Evolutionary conservation across 352 stramenopile species (phyloP), one percentile per base, ranked within the genome.

Genomic region (Achlya hypogyna): DNA sequence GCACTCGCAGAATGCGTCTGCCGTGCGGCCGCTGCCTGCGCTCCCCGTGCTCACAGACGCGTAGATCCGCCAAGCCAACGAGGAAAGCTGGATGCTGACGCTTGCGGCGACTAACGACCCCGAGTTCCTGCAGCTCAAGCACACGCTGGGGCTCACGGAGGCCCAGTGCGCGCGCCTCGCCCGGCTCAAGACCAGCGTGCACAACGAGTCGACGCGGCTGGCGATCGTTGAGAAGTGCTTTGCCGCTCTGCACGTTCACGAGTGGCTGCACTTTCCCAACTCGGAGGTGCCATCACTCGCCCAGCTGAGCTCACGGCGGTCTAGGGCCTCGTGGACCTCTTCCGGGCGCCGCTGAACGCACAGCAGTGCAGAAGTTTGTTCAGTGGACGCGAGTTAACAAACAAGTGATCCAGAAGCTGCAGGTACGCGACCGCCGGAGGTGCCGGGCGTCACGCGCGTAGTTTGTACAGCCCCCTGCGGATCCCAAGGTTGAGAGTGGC

Each of bases 171-270:
- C 75, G 34, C 77, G 75, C 18, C 70, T 95, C 16, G 72, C 79
- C 22, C 76, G 66, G 34, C 62, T 92, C 53, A 71, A 72, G 14
- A 53, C 70, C 5, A 64, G 75, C 23, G 77, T 84, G 3, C 82
- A 75, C 20, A 77, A 92, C 35, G 86, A 95, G 71, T 72, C 81
- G 31, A 75, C 74, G 20, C 88, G 92, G 60, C 74, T 95, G 6
- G 82, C 90, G 28, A 85, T 78, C 1, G 92, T 95, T 54, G 75
- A 75, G n/a, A 95, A 95, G 62, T 95, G 86, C 49, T 95, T 95
- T 54, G 86, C 86, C 9, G 82, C 85, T 22, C 63, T 95, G 14
- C 82, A 78, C 35, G 83, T 82, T 0, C 86, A 95, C 65, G 84
- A 93, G 70, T 95, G 86, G 86, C 76, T 95, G 25, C 89, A 90